Conservation (phyloP, 176 grass and related monocot genomes). For the Eremochloa ophiuroides region DNA sequence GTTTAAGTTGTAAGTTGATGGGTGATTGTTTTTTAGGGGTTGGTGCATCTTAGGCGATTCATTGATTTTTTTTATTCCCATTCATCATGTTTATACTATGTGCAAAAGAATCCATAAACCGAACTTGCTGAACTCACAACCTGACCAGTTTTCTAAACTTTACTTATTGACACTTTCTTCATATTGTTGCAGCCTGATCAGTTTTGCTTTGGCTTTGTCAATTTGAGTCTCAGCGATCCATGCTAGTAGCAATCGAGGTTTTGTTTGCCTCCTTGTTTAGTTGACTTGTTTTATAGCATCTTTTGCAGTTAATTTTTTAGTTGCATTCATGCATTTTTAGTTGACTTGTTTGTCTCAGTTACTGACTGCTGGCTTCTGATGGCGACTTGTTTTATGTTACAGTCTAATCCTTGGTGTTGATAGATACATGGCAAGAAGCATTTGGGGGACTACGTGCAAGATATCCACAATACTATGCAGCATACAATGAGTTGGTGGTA, state of each 20-base stretch:
- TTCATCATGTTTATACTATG: neutral
- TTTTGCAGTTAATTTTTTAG: neutral
- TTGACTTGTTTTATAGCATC: neutral
- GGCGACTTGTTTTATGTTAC: too few species aligned
- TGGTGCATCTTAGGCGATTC: neutral
- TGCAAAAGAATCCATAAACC: too few species aligned
- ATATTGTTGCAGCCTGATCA: conserved; percentile 43
- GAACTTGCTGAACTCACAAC: neutral
- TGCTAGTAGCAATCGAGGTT: conserved; percentile 76
- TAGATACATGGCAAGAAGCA: too few species aligned
- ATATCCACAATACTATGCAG: too few species aligned
- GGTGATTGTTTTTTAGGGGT: neutral
- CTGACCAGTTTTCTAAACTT: neutral
- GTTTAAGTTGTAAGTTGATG: conserved; percentile 8
- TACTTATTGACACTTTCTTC: conserved; percentile 23
- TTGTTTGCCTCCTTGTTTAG: neutral
- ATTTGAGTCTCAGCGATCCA: conserved; percentile 67
- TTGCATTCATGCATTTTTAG: neutral
- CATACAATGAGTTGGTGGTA: too few species aligned
- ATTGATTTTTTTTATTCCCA: neutral
- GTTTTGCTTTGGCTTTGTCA: conserved; percentile 80
- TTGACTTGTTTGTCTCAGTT: too few species aligned
- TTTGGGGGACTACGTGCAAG: too few species aligned
- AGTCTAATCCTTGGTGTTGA: too few species aligned
- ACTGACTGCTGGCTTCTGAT: too few species aligned